These are phyloP conservation scores for Populus tomentosa DNA, from an alignment of 441 rosid species.

Conservation along the genomic window DNA sequence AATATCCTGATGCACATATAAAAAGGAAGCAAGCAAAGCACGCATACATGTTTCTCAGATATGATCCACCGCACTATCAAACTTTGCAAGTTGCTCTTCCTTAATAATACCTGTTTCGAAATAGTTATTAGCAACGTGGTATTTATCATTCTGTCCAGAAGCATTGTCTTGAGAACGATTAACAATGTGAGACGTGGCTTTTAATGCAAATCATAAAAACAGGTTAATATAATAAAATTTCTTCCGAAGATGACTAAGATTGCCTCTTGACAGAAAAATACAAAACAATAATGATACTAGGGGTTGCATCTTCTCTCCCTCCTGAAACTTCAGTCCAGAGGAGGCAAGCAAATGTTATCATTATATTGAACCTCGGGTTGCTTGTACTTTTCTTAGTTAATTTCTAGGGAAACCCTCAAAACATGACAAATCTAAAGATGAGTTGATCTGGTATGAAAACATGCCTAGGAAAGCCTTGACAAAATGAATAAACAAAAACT, in stretches of 20 bases:
- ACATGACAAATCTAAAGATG: background rate
- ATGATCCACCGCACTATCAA: conserved; percentile 62
- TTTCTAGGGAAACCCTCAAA: background rate
- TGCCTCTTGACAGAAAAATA: background rate
- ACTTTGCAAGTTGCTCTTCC: conserved; percentile 53
- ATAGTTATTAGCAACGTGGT: background rate
- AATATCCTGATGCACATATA: conserved; percentile 2
- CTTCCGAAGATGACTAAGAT: background rate
- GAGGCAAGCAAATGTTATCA: background rate
- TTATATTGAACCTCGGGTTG: background rate
- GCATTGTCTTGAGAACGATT: background rate
- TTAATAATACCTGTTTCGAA: conserved; percentile 48
- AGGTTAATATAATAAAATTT: background rate
- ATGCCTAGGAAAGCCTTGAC: conserved; percentile 4
- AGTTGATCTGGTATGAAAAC: background rate
- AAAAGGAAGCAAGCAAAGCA: conserved; percentile 22
- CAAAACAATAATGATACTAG: background rate
- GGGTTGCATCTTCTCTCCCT: background rate
- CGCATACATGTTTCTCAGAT: conserved; percentile 65
- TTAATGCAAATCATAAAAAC: no score
- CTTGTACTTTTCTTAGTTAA: background rate
- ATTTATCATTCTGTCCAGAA: background rate
- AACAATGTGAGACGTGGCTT: background rate
- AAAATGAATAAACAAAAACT: background rate
- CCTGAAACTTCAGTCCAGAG: background rate